Conservation (phyloP, 2,329 filamentous ascomycete species). For the Fonsecaea pedrosoi region DNA sequence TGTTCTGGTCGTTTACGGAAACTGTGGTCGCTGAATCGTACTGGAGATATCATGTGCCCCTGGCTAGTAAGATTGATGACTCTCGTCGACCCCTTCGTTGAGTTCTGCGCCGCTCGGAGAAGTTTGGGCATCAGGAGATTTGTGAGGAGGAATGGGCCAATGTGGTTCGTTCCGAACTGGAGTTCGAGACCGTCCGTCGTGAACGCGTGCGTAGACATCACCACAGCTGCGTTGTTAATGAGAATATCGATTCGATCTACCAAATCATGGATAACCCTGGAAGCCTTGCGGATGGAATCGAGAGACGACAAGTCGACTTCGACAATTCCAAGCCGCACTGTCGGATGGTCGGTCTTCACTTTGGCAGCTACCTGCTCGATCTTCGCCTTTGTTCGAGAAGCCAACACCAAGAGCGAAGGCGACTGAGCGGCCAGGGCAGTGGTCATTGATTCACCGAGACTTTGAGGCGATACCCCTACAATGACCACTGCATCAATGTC, state of each 20-base stretch:
- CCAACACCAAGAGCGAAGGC: slow-evolving; percentile 49
- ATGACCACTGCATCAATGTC: slow-evolving; percentile 46
- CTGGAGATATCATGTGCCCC: slow-evolving; percentile 41
- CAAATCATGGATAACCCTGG: slow-evolving; percentile 43
- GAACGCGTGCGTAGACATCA: slow-evolving; percentile 43
- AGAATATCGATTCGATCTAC: slow-evolving; percentile 50
- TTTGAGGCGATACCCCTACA: slow-evolving; percentile 50
- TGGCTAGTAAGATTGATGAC: slow-evolving; percentile 40
- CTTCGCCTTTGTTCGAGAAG: slow-evolving; percentile 48
- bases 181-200: slow-evolving; percentile 48
- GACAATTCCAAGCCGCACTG: slow-evolving; percentile 41
- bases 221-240: slow-evolving; percentile 55
- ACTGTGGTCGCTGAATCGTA: slow-evolving; percentile 48
- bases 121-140: slow-evolving; percentile 50
- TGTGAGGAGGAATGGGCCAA: slow-evolving; percentile 51
- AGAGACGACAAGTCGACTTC: slow-evolving; percentile 48
- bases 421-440: slow-evolving; percentile 46
- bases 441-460: slow-evolving; percentile 49
- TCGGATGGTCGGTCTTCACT: slow-evolving; percentile 38
- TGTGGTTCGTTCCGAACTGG: slow-evolving; percentile 50
- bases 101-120: slow-evolving; percentile 40
- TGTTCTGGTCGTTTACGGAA: slow-evolving; percentile 42
- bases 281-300: slow-evolving; percentile 45
- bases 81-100: slow-evolving; percentile 29
- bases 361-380: slow-evolving; percentile 43